These are phyloP conservation scores for Botryotinia convoluta DNA, from an alignment of 2,329 filamentous ascomycete species.

Conservation along the genomic window DNA sequence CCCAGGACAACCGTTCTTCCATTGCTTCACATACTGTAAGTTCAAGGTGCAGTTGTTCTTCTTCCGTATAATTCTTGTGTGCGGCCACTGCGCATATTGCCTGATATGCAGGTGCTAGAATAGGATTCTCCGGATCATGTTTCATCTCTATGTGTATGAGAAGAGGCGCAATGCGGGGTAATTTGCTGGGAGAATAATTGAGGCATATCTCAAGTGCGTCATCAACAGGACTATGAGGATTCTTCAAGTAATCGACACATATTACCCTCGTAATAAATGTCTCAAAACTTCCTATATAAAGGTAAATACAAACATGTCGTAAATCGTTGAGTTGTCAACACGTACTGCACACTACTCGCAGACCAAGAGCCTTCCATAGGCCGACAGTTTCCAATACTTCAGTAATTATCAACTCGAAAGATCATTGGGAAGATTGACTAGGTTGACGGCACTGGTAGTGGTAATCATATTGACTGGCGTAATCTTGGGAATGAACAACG, in stretches of 20 bases:
- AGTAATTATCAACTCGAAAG: background rate
- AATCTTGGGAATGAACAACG: no score
- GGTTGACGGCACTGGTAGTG: background rate
- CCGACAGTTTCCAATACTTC: background rate
- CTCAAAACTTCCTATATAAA: background rate
- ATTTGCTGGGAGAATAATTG: background rate
- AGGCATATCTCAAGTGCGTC: background rate
- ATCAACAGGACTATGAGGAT: background rate
- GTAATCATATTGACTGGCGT: background rate
- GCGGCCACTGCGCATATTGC: no score
- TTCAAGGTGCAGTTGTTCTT: no score
- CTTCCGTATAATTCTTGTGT: no score
- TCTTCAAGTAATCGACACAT: background rate
- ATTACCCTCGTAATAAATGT: background rate
- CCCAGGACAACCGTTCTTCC: no score
- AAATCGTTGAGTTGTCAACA: no score
- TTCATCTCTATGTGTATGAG: slow-evolving; percentile 1
- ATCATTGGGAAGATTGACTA: background rate
- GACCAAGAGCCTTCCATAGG: background rate
- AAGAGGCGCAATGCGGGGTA: background rate
- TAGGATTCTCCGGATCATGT: no score
- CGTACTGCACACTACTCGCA: background rate
- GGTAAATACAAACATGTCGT: no score
- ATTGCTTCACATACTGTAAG: no score
- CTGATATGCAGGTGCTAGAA: no score